Evolutionary conservation across 2,329 filamentous ascomycete species (phyloP).

Genomic region (Fusarium agapanthi): DNA sequence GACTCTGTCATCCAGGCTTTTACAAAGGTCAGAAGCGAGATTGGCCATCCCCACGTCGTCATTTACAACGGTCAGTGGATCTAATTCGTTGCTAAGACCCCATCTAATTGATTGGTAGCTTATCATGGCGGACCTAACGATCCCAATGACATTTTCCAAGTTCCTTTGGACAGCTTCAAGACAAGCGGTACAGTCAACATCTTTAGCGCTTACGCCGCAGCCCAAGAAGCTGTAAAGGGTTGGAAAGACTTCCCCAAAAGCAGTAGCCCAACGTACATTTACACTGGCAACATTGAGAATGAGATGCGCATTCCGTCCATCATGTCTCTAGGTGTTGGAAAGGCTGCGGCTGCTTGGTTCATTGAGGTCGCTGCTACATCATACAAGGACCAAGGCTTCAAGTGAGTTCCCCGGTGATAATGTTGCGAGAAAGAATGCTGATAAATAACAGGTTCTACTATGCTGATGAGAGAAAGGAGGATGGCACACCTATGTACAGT

Average conservation of each 20-base stretch:
- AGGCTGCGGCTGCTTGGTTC: neutral
- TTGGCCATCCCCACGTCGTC: neutral
- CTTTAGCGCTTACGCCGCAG: neutral
- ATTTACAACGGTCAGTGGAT: neutral
- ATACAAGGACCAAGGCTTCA: neutral
- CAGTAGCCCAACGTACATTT: neutral
- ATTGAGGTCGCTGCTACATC: neutral
- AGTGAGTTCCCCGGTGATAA: fast-evolving
- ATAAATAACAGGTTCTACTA: slow-evolving; percentile 1
- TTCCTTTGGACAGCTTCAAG: neutral
- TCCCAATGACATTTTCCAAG: neutral
- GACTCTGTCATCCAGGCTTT: neutral
- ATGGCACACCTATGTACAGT: slow-evolving; percentile 6
- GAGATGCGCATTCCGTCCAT: neutral
- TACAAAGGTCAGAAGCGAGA: neutral
- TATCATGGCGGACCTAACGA: neutral
- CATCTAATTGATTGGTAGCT: neutral
- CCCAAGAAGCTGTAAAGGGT: neutral
- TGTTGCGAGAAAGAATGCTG: fast-evolving
- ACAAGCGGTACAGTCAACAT: neutral
- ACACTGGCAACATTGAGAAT: slow-evolving; percentile 6
- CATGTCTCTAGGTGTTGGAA: neutral
- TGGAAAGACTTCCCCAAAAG: neutral
- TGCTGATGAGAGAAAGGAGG: slow-evolving; percentile 7
- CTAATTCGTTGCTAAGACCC: fast-evolving